Conservation (phyloP, 306 rosid genomes). For the Cucumis melo region DNA sequence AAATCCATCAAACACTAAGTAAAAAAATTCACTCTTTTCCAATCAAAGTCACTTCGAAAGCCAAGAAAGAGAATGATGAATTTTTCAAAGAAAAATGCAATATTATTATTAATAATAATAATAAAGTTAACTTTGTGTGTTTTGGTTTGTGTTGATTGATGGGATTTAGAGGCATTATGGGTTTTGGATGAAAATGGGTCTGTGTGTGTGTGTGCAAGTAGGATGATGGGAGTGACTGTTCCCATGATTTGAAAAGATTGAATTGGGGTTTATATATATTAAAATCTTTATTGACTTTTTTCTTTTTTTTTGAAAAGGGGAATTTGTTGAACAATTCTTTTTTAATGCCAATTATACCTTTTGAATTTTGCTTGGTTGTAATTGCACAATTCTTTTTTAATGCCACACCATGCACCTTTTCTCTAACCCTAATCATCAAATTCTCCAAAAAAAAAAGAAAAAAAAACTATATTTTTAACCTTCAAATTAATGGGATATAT, state of each 20-base stretch:
- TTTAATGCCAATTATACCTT: background rate
- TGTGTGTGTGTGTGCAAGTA: slow-evolving; percentile 21
- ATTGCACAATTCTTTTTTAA: background rate
- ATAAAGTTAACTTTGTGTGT: slow-evolving; percentile 3
- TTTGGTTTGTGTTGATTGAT: slow-evolving; percentile 26
- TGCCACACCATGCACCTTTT: background rate
- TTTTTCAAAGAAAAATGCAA: background rate
- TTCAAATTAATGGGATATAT: background rate
- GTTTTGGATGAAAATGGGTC: slow-evolving; percentile 9
- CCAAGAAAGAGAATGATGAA: background rate
- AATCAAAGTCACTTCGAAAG: slow-evolving; percentile 40
- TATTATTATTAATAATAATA: background rate
- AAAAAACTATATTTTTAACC: too few relatives aligned
- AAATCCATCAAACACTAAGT: slow-evolving; percentile 66
- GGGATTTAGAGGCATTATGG: slow-evolving; percentile 33
- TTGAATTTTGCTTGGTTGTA: background rate
- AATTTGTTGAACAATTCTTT: too few relatives aligned
- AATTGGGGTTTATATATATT: slow-evolving; percentile 15
- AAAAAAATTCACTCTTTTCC: slow-evolving; percentile 12
- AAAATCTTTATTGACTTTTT: background rate
- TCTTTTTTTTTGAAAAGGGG: too few relatives aligned
- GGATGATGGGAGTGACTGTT: slow-evolving; percentile 73
- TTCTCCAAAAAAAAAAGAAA: background rate
- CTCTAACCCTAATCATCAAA: background rate
- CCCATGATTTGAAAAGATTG: slow-evolving; percentile 50